Percentiles rank a stretch among this genome's conserved stretches.
Evolutionary conservation across 2,329 filamentous ascomycete species (phyloP).

Genomic region (Ophiosphaerella herpotricha): DNA sequence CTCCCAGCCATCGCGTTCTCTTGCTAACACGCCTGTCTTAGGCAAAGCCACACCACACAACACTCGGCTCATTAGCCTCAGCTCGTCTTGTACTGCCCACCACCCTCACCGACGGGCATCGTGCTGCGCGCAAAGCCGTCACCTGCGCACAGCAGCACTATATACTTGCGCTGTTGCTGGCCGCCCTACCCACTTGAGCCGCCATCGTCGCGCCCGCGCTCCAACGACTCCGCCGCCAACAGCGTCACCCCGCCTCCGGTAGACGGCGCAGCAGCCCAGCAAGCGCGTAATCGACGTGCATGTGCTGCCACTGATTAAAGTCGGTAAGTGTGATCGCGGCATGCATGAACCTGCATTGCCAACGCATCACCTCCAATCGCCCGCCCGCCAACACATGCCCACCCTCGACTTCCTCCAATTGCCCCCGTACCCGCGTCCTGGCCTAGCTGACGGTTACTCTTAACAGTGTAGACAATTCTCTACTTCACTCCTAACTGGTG

Average conservation of each 20-base stretch:
- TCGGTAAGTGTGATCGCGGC: constrained; percentile 42
- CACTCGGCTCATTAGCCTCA: constrained; percentile 27
- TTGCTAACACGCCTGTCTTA: constrained; percentile 30
- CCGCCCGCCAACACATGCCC: constrained; percentile 46
- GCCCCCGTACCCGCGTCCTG: constrained; percentile 35
- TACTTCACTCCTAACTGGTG: constrained; percentile 39
- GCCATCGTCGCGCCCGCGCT: constrained; percentile 19
- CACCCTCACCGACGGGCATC: constrained; percentile 23
- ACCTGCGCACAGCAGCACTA: constrained; percentile 36
- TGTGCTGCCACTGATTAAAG: constrained; percentile 39
- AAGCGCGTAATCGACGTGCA: constrained; percentile 37
- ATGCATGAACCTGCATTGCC: constrained; percentile 50
- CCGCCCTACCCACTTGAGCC: constrained; percentile 26
- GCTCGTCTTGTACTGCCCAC: constrained; percentile 26
- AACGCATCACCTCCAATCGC: constrained; percentile 51
- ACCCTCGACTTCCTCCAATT: constrained; percentile 44
- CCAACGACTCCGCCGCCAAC: constrained; percentile 14
- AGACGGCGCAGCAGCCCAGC: constrained; percentile 27
- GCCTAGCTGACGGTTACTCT: constrained; percentile 44
- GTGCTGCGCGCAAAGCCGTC: constrained; percentile 23
- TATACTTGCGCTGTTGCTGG: constrained; percentile 25
- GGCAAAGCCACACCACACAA: constrained; percentile 28
- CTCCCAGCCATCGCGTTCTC: constrained; percentile 16
- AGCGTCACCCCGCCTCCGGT: constrained; percentile 20
- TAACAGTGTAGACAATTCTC: constrained; percentile 36